These are phyloP conservation scores for Psilocybe azurescens DNA, from an alignment of 768 basidiomycete species.

Conservation along the genomic window DNA sequence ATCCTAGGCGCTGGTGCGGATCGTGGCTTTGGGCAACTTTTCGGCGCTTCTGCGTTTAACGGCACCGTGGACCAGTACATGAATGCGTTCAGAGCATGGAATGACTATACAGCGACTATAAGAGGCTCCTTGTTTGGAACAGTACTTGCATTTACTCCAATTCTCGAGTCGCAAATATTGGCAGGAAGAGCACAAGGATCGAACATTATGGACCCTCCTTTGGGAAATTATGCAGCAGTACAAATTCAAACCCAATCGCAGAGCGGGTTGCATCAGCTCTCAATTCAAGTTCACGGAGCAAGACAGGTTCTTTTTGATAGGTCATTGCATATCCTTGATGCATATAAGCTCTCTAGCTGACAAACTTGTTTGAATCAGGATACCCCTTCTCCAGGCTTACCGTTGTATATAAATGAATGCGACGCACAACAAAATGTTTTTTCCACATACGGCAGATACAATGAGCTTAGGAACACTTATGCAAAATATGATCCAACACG, in stretches of 20 bases:
- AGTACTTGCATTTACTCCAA: slow-evolving; percentile 43
- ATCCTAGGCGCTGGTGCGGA: slow-evolving; percentile 33
- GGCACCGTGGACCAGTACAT: slow-evolving; percentile 33
- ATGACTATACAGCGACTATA: slow-evolving; percentile 31
- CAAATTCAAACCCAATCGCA: slow-evolving; percentile 37
- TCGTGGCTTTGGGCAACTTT: slow-evolving; percentile 40
- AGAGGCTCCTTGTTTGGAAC: slow-evolving; percentile 28
- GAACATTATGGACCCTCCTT: slow-evolving; percentile 42
- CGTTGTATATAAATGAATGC: slow-evolving; percentile 46
- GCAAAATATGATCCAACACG: slow-evolving; percentile 49
- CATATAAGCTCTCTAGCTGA: neutral
- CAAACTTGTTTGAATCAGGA: slow-evolving; percentile 25
- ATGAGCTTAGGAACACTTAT: slow-evolving; percentile 41
- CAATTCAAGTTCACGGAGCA: slow-evolving; percentile 28
- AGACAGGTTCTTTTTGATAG: slow-evolving; percentile 28
- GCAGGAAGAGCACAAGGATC: slow-evolving; percentile 39
- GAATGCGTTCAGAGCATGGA: slow-evolving; percentile 37
- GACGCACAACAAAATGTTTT: slow-evolving; percentile 44
- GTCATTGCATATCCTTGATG: slow-evolving; percentile 19
- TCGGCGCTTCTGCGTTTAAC: slow-evolving; percentile 42
- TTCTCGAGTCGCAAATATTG: slow-evolving; percentile 38
- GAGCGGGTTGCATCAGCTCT: slow-evolving; percentile 22
- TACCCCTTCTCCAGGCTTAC: slow-evolving; percentile 36
- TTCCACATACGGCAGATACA: slow-evolving; percentile 44
- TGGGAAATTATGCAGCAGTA: slow-evolving; percentile 41